Evolutionary conservation across 2,329 filamentous ascomycete genomes (phyloP).

Genomic region (Emericellopsis atlantica): DNA sequence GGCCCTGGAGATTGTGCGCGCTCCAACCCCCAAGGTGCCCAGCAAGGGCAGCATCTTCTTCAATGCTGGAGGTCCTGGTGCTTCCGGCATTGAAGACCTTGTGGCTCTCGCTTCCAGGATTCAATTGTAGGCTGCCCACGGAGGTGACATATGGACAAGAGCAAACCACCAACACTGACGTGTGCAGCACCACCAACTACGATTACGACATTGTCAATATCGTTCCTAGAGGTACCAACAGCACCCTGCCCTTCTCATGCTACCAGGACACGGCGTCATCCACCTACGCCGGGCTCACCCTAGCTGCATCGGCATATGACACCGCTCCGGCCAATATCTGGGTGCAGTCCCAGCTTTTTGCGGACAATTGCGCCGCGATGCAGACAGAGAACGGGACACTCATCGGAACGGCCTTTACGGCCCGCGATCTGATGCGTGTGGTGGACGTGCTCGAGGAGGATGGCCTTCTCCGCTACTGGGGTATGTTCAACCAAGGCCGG

Average conservation of each 20-base stretch:
- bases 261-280: conserved; percentile 3
- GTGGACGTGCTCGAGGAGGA: conserved; percentile 27
- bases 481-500: conserved; percentile 7
- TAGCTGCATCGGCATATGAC: conserved; percentile 8
- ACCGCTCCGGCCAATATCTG: conserved; percentile 9
- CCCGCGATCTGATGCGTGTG: conserved; percentile 28
- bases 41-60: conserved; percentile 22
- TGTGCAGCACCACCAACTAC: conserved; percentile 7
- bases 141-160: neutral
- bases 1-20: conserved; percentile 16
- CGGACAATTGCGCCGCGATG: conserved; percentile 7
- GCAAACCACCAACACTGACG: neutral
- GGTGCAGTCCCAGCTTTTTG: conserved; percentile 9
- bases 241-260: conserved; percentile 13
- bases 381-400: conserved; percentile 16
- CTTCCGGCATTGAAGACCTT: conserved; percentile 2
- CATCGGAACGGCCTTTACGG: conserved; percentile 29
- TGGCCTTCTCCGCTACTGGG: conserved; percentile 21
- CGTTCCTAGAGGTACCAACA: conserved; percentile 13
- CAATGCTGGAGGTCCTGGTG: conserved; percentile 24
- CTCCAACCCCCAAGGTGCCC: conserved; percentile 14
- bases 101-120: neutral
- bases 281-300: neutral
- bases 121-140: too few relatives aligned
- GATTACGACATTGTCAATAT: conserved; percentile 12